Evolutionary conservation across 1,139 yeast species (phyloP), one percentile per base, ranked within the genome.

Genomic region (Sugiyamaella xylanicola): DNA sequence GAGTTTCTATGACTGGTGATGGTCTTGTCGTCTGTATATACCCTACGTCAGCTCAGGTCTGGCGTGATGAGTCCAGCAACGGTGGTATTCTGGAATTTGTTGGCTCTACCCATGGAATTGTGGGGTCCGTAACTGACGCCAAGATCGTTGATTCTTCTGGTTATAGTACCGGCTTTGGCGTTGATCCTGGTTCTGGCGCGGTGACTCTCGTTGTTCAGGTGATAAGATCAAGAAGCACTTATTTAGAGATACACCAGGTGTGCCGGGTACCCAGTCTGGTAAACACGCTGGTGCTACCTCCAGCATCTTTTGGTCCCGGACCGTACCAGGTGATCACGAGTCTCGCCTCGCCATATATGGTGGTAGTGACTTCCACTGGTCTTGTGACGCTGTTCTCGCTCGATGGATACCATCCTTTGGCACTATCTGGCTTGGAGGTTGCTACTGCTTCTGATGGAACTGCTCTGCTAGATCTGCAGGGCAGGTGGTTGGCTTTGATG

Each of bases 401-500:
- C 9, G 51, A 50, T 3, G 61, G 62, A 11, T 60, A 57, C 48
- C 48, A 46, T 11, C 59, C 62, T 2, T 39, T 62, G 9, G 58
- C 63, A 4, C 49, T 65, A 7, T 56, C 65, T 3, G 68, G 67
- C 9, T 51, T 67, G 22, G 65, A 63, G 45, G 61, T 66, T 1
- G 58, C 51, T 4, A 36, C 54, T 25, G 58, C 53, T 19, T 25
- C 63, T 2, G 64, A 64, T 25, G 67, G 67, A 15, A 25, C 51
- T 41, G 70, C 70, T 1, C 53, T 68, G 16, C 53, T 68, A 19
- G 68, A 62, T 51, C 21, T 68, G 2, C 52, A 56, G 32, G 70
- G 65, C 13, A 51, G 70, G 17, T 68, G 71, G 71, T 56, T 68
- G 25, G 69, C 60, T 3, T 57, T 56, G 22, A 55, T 60, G 8